Conservation (phyloP, 192 early-diverging fungal species). For the Coemansia sp. region DNA sequence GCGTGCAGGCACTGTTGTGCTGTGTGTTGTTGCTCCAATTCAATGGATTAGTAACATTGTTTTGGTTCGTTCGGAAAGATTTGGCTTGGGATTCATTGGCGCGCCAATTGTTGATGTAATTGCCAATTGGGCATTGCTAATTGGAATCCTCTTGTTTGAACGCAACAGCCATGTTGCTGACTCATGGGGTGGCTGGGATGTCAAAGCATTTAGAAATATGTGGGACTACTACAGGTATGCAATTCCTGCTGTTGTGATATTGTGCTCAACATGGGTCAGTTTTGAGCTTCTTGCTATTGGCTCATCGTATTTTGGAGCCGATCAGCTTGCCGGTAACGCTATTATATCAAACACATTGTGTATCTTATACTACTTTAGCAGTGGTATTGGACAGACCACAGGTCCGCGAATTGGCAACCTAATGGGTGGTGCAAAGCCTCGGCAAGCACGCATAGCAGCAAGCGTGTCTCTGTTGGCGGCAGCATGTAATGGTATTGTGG, state of each 20-base stretch:
- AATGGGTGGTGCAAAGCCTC: conserved; percentile 60
- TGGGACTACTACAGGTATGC: conserved; percentile 65
- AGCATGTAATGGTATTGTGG: conserved; percentile 49
- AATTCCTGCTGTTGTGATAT: conserved; percentile 75
- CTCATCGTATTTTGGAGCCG: conserved; percentile 75
- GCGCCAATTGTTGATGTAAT: conserved; percentile 74
- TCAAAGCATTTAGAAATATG: conserved; percentile 65
- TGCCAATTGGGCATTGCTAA: conserved; percentile 68
- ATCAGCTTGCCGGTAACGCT: conserved; percentile 75
- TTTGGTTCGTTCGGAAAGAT: conserved; percentile 67
- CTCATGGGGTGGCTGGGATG: conserved; percentile 84
- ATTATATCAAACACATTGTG: conserved; percentile 64
- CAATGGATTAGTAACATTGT: conserved; percentile 74
- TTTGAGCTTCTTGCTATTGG: conserved; percentile 71
- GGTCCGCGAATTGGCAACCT: conserved; percentile 78
- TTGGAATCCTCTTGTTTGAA: conserved; percentile 66
- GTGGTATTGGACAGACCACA: conserved; percentile 72
- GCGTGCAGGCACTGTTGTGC: conserved; percentile 73
- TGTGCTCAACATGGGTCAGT: conserved; percentile 78
- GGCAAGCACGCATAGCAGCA: conserved; percentile 62
- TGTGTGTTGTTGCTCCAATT: conserved; percentile 67
- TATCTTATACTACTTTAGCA: conserved; percentile 66
- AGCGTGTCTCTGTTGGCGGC: conserved; percentile 57
- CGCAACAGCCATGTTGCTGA: conserved; percentile 60
- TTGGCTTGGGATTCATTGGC: conserved; percentile 74